Evolutionary conservation across 768 basidiomycete species (phyloP).

Genomic region (Tylopilus felleus): DNA sequence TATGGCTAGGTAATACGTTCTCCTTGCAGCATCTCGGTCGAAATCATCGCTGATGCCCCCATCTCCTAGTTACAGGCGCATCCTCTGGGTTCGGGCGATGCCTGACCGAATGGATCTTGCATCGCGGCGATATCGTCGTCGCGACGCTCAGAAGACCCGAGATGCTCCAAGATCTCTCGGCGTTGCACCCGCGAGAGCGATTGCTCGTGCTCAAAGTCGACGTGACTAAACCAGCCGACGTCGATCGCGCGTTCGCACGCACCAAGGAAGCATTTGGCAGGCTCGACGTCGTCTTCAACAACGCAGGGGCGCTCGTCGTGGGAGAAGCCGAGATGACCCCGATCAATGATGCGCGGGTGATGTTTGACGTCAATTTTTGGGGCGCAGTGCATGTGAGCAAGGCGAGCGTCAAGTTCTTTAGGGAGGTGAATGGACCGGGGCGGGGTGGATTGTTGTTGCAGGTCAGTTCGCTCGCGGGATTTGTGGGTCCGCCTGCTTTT

Average conservation of each 20-base stretch:
- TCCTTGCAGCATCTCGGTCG: neutral
- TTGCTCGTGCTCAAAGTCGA: conserved; percentile 17
- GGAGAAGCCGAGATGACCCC: conserved; percentile 25
- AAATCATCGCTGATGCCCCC: neutral
- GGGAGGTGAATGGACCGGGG: conserved; percentile 33
- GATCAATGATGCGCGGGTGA: conserved; percentile 12
- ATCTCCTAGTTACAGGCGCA: conserved; percentile 37
- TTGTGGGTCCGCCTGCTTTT: conserved; percentile 13
- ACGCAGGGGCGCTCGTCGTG: conserved; percentile 12
- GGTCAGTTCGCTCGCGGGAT: conserved; percentile 31
- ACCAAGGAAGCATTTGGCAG: conserved; percentile 8
- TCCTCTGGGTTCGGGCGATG: conserved; percentile 38
- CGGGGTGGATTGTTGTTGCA: conserved; percentile 36
- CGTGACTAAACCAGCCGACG: conserved; percentile 8
- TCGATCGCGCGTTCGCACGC: conserved; percentile 11
- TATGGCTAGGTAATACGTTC: conserved; percentile 8
- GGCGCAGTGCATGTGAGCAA: conserved; percentile 26
- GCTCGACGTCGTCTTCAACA: conserved; percentile 23
- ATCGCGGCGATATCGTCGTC: conserved; percentile 36
- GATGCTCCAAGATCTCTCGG: conserved; percentile 6
- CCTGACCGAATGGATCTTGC: conserved; percentile 31
- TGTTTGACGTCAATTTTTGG: conserved; percentile 32
- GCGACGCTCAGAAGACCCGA: conserved; percentile 42
- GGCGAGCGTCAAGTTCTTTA: conserved; percentile 30
- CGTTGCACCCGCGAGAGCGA: conserved; percentile 3